Evolutionary conservation across 1,139 yeast genomes (phyloP), one percentile per base, ranked within the genome.

Genomic region (Suhomyces bolitotheri): DNA sequence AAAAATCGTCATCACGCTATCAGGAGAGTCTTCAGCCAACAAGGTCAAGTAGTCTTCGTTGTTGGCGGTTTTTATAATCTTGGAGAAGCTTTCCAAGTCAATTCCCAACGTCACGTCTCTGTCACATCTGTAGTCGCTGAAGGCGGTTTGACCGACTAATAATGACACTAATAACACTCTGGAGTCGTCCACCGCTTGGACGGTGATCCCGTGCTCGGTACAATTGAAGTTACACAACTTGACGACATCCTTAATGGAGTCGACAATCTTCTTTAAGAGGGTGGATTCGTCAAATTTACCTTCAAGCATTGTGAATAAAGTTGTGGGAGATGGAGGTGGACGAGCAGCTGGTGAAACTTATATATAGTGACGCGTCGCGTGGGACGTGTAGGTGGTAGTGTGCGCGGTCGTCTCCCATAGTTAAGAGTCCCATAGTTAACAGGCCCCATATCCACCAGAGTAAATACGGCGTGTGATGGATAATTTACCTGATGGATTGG

Each of bases 181-280:
- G 22, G 98, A 89, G 58, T 89, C 95, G 65, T 92, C 99, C 52
- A 92, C 95, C 15, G 98, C 97, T 69, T 92, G 97, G 16, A 94
- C 94, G 13, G 95, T 85, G 53, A 92, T 83, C 46, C 99, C 99
- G 47, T 82, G 80, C 62, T 87, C 95, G 14, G 95, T 80, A 68
- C 97, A 92, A 67, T 90, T 95, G 73, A 92, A 88, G 75, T 92
- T 92, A 71, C 97, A 92, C 53, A 89, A 76, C 57, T 86, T 86
- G 46, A 92, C 96, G 58, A 95, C 82, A 58, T 92, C 98, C 60
- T 88, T 86, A 60, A 89, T 84, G 41, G 97, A 81, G 53, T 92
- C 97, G 55, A 89, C 84, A 56, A 88, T 80, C 76, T 86, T 88
- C 66, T 92, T 92, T 60, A 94, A 78, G 53, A 89, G 77, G 44